Percentiles rank a stretch among this genome's conserved stretches.
Conservation (phyloP, 495 filamentous ascomycete genomes). For the Penicillium odoratum region DNA sequence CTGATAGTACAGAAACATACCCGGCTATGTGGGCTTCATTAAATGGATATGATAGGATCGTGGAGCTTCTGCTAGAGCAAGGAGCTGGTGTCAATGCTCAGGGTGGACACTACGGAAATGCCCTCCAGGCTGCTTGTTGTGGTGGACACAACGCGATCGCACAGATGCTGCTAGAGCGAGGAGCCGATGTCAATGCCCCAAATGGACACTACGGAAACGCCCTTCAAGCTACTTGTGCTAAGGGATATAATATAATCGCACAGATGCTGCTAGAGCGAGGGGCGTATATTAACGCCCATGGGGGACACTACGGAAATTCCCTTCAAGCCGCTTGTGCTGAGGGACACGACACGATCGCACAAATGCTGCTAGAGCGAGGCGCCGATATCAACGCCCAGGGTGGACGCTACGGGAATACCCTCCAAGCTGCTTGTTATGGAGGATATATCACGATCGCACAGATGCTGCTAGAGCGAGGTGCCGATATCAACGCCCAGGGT, state of each 20-base stretch:
- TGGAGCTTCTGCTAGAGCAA: neutral
- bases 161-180: too few relatives aligned
- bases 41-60: constrained; percentile 13
- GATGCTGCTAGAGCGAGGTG: neutral
- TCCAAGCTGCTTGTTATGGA: constrained; percentile 4
- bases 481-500: neutral
- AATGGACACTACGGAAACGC: neutral
- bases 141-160: too few relatives aligned
- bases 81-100: too few relatives aligned
- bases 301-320: neutral
- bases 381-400: neutral
- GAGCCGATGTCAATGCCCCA: too few relatives aligned
- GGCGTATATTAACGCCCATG: neutral
- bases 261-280: neutral
- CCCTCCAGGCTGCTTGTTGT: too few relatives aligned
- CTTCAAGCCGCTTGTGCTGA: neutral
- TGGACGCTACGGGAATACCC: neutral
- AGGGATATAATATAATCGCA: constrained; percentile 12
- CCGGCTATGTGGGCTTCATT: constrained; percentile 24
- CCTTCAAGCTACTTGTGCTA: constrained; percentile 8
- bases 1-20: constrained; percentile 12
- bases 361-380: neutral
- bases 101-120: too few relatives aligned
- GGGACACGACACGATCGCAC: neutral
- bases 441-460: constrained; percentile 11